These are phyloP conservation scores for Venturia asperata DNA, from an alignment of 2,329 filamentous ascomycete genomes.

Conservation along the genomic window DNA sequence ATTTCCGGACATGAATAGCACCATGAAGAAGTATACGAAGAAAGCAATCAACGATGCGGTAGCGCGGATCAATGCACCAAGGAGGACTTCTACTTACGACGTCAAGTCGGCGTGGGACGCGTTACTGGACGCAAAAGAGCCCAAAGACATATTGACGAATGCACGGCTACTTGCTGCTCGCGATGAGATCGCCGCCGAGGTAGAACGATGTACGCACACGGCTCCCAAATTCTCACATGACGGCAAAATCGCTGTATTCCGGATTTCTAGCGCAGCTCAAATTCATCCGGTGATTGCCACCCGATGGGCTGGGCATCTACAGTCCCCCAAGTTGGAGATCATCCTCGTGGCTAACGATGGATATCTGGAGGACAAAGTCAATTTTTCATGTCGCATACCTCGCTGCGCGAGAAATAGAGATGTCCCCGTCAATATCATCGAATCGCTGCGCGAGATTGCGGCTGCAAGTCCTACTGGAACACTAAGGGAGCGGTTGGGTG, in stretches of 20 bases:
- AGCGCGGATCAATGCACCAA: constrained; percentile 57
- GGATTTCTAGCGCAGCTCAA: constrained; percentile 54
- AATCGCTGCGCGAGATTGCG: constrained; percentile 48
- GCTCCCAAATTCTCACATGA: constrained; percentile 58
- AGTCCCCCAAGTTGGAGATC: constrained; percentile 53
- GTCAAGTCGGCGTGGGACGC: constrained; percentile 55
- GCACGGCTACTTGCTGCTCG: constrained; percentile 47
- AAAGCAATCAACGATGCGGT: constrained; percentile 57
- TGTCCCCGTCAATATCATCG: constrained; percentile 57
- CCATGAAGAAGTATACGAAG: constrained; percentile 55
- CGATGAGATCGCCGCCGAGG: constrained; percentile 53
- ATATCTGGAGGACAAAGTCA: constrained; percentile 55
- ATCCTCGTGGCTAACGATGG: constrained; percentile 61
- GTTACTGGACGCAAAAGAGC: constrained; percentile 45
- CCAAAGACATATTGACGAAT: constrained; percentile 46
- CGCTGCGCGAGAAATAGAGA: constrained; percentile 48
- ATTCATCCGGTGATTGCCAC: constrained; percentile 62
- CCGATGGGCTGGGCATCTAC: constrained; percentile 56
- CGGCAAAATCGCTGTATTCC: constrained; percentile 54
- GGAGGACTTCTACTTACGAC: constrained; percentile 54
- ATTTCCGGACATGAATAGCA: constrained; percentile 57
- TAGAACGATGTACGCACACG: constrained; percentile 54
- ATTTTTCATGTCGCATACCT: constrained; percentile 60
- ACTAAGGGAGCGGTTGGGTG: constrained; percentile 47
- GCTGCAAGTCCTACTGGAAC: constrained; percentile 27